Conservation (phyloP, 306 rosid species). For the Corylus heterophylla region DNA sequence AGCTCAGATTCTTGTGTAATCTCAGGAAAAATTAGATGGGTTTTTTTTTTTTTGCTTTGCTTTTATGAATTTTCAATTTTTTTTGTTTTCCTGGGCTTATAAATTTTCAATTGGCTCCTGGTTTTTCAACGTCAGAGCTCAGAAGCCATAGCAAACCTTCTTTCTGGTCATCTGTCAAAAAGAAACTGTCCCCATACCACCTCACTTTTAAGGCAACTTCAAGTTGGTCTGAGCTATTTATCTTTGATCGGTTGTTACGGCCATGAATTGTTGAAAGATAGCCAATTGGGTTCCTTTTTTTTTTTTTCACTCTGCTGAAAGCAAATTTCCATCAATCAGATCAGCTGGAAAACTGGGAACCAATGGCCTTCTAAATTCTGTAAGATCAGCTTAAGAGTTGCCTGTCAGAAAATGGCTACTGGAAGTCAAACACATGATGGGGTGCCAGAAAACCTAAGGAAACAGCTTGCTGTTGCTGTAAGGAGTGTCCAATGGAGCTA, state of each 20-base stretch:
- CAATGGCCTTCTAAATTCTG: background rate
- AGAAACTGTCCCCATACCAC: background rate
- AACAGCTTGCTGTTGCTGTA: conserved; percentile 74
- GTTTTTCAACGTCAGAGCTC: background rate
- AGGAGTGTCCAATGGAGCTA: conserved; percentile 89
- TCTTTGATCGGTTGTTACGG: background rate
- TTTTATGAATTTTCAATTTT: background rate
- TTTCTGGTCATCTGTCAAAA: background rate
- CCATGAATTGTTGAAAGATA: background rate
- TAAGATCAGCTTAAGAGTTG: background rate
- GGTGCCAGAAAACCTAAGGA: conserved; percentile 49
- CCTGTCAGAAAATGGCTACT: conserved; percentile 37
- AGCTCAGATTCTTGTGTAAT: background rate
- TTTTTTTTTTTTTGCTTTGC: background rate
- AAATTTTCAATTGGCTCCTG: background rate
- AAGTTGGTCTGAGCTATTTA: background rate
- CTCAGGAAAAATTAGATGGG: background rate
- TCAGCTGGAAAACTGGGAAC: background rate
- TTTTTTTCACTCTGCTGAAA: background rate
- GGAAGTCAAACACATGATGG: conserved; percentile 44
- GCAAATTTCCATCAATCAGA: background rate
- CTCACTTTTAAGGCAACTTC: background rate
- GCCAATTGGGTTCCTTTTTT: background rate
- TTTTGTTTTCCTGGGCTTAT: background rate
- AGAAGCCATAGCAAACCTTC: background rate